Percentiles rank a stretch among this genome's conserved stretches.
phyloP scores from a whole-genome alignment of 2,329 filamentous ascomycete genomes.

The Ramularia collo-cygni region DNA sequence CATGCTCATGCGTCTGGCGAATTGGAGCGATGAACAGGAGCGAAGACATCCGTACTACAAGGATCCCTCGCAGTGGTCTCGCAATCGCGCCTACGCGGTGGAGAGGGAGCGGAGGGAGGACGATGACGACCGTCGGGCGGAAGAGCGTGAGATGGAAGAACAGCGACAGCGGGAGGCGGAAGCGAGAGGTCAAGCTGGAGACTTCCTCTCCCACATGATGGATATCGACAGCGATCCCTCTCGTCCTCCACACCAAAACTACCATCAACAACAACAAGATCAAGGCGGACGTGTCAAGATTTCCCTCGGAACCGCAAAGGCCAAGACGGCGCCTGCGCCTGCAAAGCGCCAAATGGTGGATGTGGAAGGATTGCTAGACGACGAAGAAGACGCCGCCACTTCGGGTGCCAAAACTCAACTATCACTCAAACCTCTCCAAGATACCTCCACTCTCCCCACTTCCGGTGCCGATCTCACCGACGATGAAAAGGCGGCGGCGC shows the following conservation, averaged over 20 bases:
- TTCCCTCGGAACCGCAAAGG: slow-evolving; percentile 71
- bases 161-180: slow-evolving; percentile 64
- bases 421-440: slow-evolving; percentile 39
- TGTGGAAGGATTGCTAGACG: slow-evolving; percentile 87
- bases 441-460: slow-evolving; percentile 55
- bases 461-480: slow-evolving; percentile 74
- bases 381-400: slow-evolving; percentile 74
- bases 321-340: slow-evolving; percentile 44
- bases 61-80: slow-evolving; percentile 76
- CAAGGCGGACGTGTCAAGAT: slow-evolving; percentile 66
- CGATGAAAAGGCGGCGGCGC: slow-evolving; percentile 78
- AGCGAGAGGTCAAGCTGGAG: slow-evolving; percentile 77
- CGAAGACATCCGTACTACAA: slow-evolving; percentile 83
- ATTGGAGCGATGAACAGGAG: slow-evolving; percentile 91
- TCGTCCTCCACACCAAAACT: slow-evolving; percentile 29
- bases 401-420: slow-evolving; percentile 17
- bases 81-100: slow-evolving; percentile 68
- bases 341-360: slow-evolving; percentile 61
- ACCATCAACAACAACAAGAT: slow-evolving; percentile 57
- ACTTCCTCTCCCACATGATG: slow-evolving; percentile 82
- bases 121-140: slow-evolving; percentile 71
- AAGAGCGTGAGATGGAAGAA: slow-evolving; percentile 64
- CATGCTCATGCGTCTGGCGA: slow-evolving; percentile 63
- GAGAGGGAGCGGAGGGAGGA: slow-evolving; percentile 69
- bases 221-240: slow-evolving; percentile 64